Conservation (phyloP, 2,329 filamentous ascomycete genomes). For the Xylariaceae sp. region DNA sequence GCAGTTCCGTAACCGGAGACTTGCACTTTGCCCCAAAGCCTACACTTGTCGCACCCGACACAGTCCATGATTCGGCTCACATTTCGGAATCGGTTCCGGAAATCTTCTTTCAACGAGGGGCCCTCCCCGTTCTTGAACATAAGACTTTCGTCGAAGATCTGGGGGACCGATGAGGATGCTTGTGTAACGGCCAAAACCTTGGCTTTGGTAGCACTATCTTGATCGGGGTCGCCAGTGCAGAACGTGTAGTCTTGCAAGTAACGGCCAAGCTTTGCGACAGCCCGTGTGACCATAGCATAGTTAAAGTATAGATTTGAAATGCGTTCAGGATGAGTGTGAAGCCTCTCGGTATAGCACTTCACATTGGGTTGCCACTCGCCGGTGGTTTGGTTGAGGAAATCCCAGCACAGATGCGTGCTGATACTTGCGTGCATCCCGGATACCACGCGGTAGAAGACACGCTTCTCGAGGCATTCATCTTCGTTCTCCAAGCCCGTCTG, state of each 20-base stretch:
- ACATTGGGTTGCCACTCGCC: constrained; percentile 91
- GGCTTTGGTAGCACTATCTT: constrained; percentile 74
- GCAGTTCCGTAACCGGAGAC: constrained; percentile 92
- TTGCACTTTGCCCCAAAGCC: constrained; percentile 96
- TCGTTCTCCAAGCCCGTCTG: constrained; percentile 70
- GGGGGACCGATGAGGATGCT: constrained; percentile 62
- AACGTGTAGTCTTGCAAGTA: constrained; percentile 83
- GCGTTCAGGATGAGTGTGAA: constrained; percentile 81
- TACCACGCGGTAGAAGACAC: constrained; percentile 94
- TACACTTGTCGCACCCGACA: constrained; percentile 96
- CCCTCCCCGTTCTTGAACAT: constrained; percentile 85
- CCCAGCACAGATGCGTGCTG: constrained; percentile 91
- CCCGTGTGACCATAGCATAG: constrained; percentile 90
- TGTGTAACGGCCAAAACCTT: constrained; percentile 76
- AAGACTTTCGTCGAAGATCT: constrained; percentile 89
- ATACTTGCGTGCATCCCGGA: constrained; percentile 99
- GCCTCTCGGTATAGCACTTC: constrained; percentile 80
- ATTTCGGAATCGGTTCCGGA: constrained; percentile 94
- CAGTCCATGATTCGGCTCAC: constrained; percentile 97
- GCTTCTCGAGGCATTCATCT: constrained; percentile 94
- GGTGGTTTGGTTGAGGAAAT: constrained; percentile 92
- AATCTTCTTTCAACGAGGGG: constrained; percentile 87
- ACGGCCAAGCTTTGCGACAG: constrained; percentile 83
- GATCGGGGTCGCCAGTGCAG: constrained; percentile 77
- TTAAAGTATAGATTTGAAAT: constrained; percentile 99